Conservation (phyloP, 192 early-diverging fungal species). For the Podila verticillata region DNA sequence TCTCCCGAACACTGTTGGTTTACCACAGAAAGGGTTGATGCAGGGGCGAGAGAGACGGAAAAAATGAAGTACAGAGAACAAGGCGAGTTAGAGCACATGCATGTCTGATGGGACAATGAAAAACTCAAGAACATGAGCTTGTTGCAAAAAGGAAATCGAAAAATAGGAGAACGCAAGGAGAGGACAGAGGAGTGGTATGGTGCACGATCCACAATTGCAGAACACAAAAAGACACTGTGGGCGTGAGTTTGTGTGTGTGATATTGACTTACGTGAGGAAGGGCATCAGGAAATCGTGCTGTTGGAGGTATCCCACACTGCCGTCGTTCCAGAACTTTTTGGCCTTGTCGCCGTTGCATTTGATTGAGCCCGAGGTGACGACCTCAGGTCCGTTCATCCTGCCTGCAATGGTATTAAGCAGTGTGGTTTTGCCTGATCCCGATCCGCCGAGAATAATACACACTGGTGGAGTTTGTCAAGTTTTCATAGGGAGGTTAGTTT, state of each 20-base stretch:
- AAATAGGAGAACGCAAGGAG: too few species aligned
- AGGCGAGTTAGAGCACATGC: too few species aligned
- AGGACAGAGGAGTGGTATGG: too few species aligned
- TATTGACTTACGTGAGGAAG: slow-evolving; percentile 44
- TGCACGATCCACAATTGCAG: background rate
- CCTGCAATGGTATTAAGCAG: slow-evolving; percentile 79
- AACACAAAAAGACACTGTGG: background rate
- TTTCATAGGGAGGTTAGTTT: too few species aligned
- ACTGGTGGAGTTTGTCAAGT: slow-evolving; percentile 56
- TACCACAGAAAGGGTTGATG: too few species aligned
- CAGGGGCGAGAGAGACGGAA: too few species aligned
- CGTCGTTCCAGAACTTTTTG: slow-evolving; percentile 50
- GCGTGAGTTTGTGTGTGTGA: too few species aligned
- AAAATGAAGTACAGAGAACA: too few species aligned
- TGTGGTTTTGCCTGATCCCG: slow-evolving; percentile 84
- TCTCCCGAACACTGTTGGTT: slow-evolving; percentile 80
- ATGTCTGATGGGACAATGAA: too few species aligned
- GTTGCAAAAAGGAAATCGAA: too few species aligned
- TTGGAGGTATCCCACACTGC: slow-evolving; percentile 52
- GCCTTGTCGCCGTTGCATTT: slow-evolving; percentile 56
- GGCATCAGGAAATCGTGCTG: slow-evolving; percentile 51
- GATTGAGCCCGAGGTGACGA: slow-evolving; percentile 57
- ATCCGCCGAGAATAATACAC: slow-evolving; percentile 85
- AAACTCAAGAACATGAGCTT: too few species aligned
- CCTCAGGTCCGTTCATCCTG: slow-evolving; percentile 61